Base-by-base conservation (phyloP, 23 red algal genomes). In the Gracilariopsis chorda region DNA sequence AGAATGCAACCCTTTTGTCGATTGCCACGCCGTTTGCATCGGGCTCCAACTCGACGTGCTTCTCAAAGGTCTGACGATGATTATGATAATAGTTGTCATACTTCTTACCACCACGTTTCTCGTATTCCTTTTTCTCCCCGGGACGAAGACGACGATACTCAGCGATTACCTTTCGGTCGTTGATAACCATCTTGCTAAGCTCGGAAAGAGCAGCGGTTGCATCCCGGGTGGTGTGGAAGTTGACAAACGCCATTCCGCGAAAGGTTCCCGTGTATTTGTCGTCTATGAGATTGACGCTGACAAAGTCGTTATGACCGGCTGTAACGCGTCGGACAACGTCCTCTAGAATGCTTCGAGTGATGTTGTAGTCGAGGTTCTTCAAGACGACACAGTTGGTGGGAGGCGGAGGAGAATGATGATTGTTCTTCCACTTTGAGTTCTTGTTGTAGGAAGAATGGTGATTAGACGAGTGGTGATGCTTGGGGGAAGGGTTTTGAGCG, bases 181-280 rank as follows among this genome's bases (percentile, higher is more conserved):
- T 82, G 21, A 92, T 83, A 33, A 76, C 88, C 46, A 83, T 76
- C 51, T 83, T 83, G 62, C 88, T 82, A 33, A 92, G 63, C 62
- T 72, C 88, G 33, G 19, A 42, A 36, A 92, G 47, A 7, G 88
- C 88, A 30, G 78, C 78, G 20, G 88, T 62, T n/a, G 88, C 88
- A 34, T 92, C 77, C 8, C 30, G 40, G 13, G 48, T 63, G 44
- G 77, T 71, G 19, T 73, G 55, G 47, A 92, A 92, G 48, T 82
- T 92, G 56, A 92, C 77, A 34, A 92, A 92, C 19, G 88, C 77
- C 58, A 92, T 73, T 4, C 88, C 88, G 3, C 88, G 88, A 67
- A 92, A 92, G 1, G 76, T 72, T 2, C 88, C 88, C 0, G 88
- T 74, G 21, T 69, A 23, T 44, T 83, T 83, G 48, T 92, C 78